Conservation (phyloP, 139 green algal genomes). For the Picochlorum sp. region DNA sequence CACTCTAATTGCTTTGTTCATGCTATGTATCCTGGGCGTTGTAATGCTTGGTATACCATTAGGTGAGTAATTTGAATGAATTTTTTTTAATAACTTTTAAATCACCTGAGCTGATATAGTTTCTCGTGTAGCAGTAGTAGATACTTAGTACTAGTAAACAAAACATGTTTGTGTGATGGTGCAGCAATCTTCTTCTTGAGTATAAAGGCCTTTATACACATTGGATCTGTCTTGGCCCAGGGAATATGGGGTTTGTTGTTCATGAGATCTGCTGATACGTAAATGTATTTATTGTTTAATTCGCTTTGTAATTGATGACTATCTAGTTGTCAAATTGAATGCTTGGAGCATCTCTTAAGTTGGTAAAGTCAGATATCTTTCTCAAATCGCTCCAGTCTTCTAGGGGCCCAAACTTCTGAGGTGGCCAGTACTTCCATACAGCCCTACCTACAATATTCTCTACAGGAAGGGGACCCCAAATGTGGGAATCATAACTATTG, state of each 20-base stretch:
- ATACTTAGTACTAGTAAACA: no score
- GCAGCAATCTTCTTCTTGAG: no score
- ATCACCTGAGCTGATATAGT: no score
- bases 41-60: slow-evolving; percentile 33
- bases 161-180: no score
- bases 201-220: no score
- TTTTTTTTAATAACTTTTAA: no score
- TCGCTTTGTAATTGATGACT: background rate
- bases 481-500: slow-evolving; percentile 96
- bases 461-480: slow-evolving; percentile 87
- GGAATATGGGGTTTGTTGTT: no score
- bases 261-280: no score
- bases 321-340: background rate
- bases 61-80: no score
- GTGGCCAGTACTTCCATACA: slow-evolving; percentile 88
- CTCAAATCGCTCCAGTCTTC: slow-evolving; percentile 37
- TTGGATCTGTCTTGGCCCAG: no score
- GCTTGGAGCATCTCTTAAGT: background rate
- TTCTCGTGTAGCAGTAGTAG: no score
- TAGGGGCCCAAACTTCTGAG: slow-evolving; percentile 50
- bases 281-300: background rate
- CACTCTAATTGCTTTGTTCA: slow-evolving; percentile 11
- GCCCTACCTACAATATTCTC: slow-evolving; percentile 82
- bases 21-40: slow-evolving; percentile 18
- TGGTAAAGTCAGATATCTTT: background rate